Evolutionary conservation across 2,329 filamentous ascomycete species (phyloP), one percentile per base, ranked within the genome.

Genomic region (Cyphellophora attinorum): DNA sequence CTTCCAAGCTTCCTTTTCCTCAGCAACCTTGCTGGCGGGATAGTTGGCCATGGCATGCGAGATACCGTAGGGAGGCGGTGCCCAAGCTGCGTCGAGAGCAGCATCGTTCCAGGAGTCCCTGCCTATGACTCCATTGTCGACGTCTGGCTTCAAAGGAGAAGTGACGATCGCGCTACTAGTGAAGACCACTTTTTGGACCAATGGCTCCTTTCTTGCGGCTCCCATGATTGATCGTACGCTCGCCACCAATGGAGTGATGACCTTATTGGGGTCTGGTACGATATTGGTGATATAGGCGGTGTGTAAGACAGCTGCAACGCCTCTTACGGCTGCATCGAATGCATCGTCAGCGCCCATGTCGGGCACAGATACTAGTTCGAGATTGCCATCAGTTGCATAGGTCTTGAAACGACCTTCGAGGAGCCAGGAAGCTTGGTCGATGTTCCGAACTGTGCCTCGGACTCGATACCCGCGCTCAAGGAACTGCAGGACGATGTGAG

Each of bases 391-490:
- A 2, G 55, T 58, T 33, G 54, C 14, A 53, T 47, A 12, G 53
- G 44, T 2, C 52, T 49, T 11, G 58, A 57, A 2, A 48, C 32
- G 1, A 32, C 33, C 11, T 37, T 42, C 27, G 38, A 54, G 32
- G 29, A 39, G 6, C 21, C 58, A 61, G 0, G 50, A 31, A 15
- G 44, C 51, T 40, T 59, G 63, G 2, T 48, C 41, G 0, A 40
- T 18, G 29, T 54, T 44, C 1, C 65, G 62, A 11, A 60, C 58
- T 2, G 62, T 65, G 1, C 65, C 66, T 11, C 64, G 61, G 11
- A 70, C 65, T 3, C 52, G 54, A 41, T 61, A 68, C 5, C 64
- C 64, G n/a, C 51, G 50, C n/a, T 52, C 31, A 5, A 62, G 55
- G 15, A 61, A 51, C 10, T 52, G 47, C 19, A 54, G 49, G 17